phyloP scores from a whole-genome alignment of 768 basidiomycete genomes.

The Agaricus bisporus region DNA sequence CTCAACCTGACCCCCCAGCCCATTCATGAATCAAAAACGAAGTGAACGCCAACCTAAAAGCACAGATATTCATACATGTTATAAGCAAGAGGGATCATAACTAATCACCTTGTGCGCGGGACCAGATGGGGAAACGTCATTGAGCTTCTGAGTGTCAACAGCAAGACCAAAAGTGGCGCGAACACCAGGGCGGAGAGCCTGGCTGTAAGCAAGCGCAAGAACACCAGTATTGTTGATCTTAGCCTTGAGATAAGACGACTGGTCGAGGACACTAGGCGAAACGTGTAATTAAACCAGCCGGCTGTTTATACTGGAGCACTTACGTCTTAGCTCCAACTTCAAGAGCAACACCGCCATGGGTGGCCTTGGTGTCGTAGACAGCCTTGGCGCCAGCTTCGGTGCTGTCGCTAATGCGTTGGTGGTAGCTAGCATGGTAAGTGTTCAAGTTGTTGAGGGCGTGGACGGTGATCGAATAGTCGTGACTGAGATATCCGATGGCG shows the following conservation, averaged over 20 bases:
- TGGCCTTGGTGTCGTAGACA: slow-evolving; percentile 90
- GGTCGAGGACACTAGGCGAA: slow-evolving; percentile 64
- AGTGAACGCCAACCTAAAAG: slow-evolving; percentile 59
- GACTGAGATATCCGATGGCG: slow-evolving; percentile 92
- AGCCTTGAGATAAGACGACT: slow-evolving; percentile 90
- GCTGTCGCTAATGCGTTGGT: slow-evolving; percentile 89
- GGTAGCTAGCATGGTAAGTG: slow-evolving; percentile 93
- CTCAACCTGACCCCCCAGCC: slow-evolving; percentile 27
- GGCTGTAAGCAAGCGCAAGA: slow-evolving; percentile 87
- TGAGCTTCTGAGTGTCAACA: slow-evolving; percentile 89
- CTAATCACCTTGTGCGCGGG: slow-evolving; percentile 69
- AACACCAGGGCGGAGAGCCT: slow-evolving; percentile 89
- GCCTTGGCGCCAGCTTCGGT: slow-evolving; percentile 97
- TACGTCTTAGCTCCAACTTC: slow-evolving; percentile 96
- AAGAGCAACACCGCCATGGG: slow-evolving; percentile 78
- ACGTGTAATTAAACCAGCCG: neutral
- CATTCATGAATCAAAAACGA: slow-evolving; percentile 66
- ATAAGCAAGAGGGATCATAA: neutral
- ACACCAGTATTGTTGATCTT: slow-evolving; percentile 98
- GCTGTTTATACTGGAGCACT: slow-evolving; percentile 25
- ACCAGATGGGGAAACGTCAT: slow-evolving; percentile 57
- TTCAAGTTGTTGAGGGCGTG: slow-evolving; percentile 94
- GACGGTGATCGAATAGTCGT: slow-evolving; percentile 90
- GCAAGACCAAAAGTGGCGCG: slow-evolving; percentile 92
- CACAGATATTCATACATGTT: neutral